Evolutionary conservation across 2,329 filamentous ascomycete species (phyloP).

Genomic region (Zasmidium citrigriseum): DNA sequence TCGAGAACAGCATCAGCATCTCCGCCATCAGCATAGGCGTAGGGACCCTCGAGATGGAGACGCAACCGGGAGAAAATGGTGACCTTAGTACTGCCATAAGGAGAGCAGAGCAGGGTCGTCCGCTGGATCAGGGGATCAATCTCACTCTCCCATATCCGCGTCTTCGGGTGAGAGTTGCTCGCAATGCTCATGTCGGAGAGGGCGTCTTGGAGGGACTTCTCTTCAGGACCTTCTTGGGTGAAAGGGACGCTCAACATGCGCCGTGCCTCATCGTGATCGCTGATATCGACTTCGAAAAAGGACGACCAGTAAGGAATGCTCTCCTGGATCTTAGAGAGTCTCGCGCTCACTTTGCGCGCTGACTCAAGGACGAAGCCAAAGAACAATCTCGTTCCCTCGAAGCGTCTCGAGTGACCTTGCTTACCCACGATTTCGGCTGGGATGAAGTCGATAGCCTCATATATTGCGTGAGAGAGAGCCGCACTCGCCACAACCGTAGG

Average conservation of each 20-base stretch:
- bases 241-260: slow-evolving; percentile 29
- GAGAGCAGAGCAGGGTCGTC: slow-evolving; percentile 25
- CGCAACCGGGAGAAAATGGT: slow-evolving; percentile 26
- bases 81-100: slow-evolving; percentile 22
- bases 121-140: slow-evolving; percentile 1
- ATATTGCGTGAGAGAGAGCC: slow-evolving; percentile 35
- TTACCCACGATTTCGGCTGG: slow-evolving; percentile 31
- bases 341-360: slow-evolving; percentile 26
- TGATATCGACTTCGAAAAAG: slow-evolving; percentile 31
- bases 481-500: slow-evolving; percentile 32
- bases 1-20: slow-evolving; percentile 20
- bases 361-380: slow-evolving; percentile 41
- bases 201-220: slow-evolving; percentile 31
- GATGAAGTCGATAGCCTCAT: slow-evolving; percentile 33
- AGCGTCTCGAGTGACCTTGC: slow-evolving; percentile 27
- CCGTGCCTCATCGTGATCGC: slow-evolving; percentile 33
- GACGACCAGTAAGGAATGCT: slow-evolving; percentile 27
- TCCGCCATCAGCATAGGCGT: slow-evolving; percentile 24
- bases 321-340: slow-evolving; percentile 11
- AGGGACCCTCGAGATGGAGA: slow-evolving; percentile 8
- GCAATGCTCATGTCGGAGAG: slow-evolving; percentile 27
- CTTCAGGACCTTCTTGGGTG: slow-evolving; percentile 31
- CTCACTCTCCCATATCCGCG: slow-evolving; percentile 13
- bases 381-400: slow-evolving; percentile 39
- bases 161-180: slow-evolving; percentile 14